Evolutionary conservation across 2,329 filamentous ascomycete species (phyloP).

Genomic region (Trichoderma semiorbis): DNA sequence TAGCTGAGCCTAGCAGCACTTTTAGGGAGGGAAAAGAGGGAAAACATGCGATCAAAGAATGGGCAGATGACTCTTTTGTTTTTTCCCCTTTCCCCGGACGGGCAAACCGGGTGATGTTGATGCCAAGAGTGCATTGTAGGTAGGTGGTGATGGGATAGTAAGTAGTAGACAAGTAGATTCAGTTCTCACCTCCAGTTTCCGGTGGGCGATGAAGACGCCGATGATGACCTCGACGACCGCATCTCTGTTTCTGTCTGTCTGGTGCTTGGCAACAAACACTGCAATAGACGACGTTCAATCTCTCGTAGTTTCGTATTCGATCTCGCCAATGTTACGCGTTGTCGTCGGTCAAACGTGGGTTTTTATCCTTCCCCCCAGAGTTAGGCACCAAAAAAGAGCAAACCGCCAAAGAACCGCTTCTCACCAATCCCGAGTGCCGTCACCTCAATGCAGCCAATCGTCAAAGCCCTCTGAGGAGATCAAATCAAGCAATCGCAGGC

Average conservation of each 20-base stretch:
- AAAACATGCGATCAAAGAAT: neutral
- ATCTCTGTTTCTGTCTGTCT: neutral
- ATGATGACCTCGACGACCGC: slow-evolving; percentile 5
- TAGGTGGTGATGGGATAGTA: neutral
- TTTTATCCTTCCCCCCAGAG: neutral
- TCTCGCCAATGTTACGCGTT: neutral
- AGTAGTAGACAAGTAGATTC: neutral
- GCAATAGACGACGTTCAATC: neutral
- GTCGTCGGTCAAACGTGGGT: neutral
- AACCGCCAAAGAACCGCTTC: neutral
- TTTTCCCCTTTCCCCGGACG: neutral
- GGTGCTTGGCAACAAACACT: neutral
- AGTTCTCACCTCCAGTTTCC: slow-evolving; percentile 14
- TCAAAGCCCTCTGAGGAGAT: neutral
- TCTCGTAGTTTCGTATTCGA: neutral
- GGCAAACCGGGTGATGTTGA: neutral
- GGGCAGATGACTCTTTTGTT: neutral
- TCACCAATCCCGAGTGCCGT: neutral
- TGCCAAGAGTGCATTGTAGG: neutral
- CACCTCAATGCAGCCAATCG: neutral
- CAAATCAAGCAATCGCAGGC: neutral
- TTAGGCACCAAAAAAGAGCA: slow-evolving; percentile 8
- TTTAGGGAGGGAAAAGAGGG: neutral
- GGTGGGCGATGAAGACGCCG: slow-evolving; percentile 4
- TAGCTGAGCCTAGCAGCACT: neutral